These are phyloP conservation scores for Cylindrotheca fusiformis DNA, from an alignment of 108 stramenopile species.

Conservation along the genomic window DNA sequence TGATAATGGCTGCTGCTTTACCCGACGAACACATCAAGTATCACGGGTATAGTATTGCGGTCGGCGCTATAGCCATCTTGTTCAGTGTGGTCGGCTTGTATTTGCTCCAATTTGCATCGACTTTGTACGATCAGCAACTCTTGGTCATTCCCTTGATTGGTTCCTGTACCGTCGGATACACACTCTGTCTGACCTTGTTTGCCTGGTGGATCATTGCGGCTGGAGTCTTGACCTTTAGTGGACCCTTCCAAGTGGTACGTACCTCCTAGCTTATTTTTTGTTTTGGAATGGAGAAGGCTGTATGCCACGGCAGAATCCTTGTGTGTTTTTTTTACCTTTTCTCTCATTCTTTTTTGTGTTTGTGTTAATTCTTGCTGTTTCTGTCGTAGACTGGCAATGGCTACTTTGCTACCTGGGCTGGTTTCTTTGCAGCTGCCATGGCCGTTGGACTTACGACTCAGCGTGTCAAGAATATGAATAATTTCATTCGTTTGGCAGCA, in stretches of 20 bases:
- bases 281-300: no score
- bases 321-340: no score
- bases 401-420: slow-evolving; percentile 63
- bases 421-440: slow-evolving; percentile 22
- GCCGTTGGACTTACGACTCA: slow-evolving; percentile 21
- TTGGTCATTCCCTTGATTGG: slow-evolving; percentile 3
- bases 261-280: no score
- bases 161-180: slow-evolving; percentile 3
- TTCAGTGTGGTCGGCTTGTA: slow-evolving; percentile 11
- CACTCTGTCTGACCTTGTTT: slow-evolving; percentile 29
- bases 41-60: slow-evolving; percentile 34
- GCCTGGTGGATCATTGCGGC: slow-evolving; percentile 55
- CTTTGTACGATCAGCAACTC: slow-evolving; percentile 9
- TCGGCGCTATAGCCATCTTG: slow-evolving; percentile 23
- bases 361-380: no score
- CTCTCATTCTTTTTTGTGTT: no score
- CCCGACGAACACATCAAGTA: slow-evolving; percentile 6
- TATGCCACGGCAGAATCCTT: no score
- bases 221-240: slow-evolving; percentile 58
- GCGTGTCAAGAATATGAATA: not conserved
- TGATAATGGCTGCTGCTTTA: slow-evolving; percentile 35
- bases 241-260: slow-evolving; percentile 32
- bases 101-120: not conserved
- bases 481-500: slow-evolving; percentile 20
- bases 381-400: slow-evolving; percentile 47